Evolutionary conservation across 495 filamentous ascomycete species (phyloP), one percentile per base, ranked within the genome.

Genomic region (Bacidia gigantensis): DNA sequence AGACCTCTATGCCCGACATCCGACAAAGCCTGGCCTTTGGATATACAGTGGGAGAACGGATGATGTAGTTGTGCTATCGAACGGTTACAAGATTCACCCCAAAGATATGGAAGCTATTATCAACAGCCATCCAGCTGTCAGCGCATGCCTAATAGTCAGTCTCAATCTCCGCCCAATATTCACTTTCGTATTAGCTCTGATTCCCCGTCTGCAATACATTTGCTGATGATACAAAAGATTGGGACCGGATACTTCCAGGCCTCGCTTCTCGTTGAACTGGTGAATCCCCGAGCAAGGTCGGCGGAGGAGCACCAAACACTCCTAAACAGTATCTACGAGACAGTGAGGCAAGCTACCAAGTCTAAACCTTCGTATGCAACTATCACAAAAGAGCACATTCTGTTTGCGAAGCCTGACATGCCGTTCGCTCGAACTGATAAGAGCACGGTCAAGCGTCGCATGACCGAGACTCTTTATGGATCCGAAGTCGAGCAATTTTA

Each of bases 1-100:
- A 26, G 80, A 83, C 56, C 61, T 83, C 22, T 81, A 71, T 56
- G 60, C 64, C 29, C 67, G 61, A 47, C 54, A 63, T 40, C 62
- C 64, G 0, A 53, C 45, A 2, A 64, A 64, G 11, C 22, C 59
- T 2, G 42, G 62, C 24, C 50, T 62, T 1, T 72, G 68, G 69
- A 52, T 55, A 11, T 65, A 54, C 12, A 42, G 46, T 17, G 62
- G 61, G 1, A 64, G 70, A 2, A 24, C 40, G 5, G 69, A 72
- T 45, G 71, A 74, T 52, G 55, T 69, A 0, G 64, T 73, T 29
- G 63, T 69, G 22, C 64, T 74, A 11, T 50, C 59, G 0, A 69
- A 66, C 32, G 71, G 70, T 0, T 64, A 70, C 39, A 72, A 68
- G 52, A 65, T 65, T 17, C 70, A 72, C 51, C 69, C 69, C 0